Base-by-base conservation (phyloP, 352 stramenopile genomes). In the Phytophthora capsici region DNA sequence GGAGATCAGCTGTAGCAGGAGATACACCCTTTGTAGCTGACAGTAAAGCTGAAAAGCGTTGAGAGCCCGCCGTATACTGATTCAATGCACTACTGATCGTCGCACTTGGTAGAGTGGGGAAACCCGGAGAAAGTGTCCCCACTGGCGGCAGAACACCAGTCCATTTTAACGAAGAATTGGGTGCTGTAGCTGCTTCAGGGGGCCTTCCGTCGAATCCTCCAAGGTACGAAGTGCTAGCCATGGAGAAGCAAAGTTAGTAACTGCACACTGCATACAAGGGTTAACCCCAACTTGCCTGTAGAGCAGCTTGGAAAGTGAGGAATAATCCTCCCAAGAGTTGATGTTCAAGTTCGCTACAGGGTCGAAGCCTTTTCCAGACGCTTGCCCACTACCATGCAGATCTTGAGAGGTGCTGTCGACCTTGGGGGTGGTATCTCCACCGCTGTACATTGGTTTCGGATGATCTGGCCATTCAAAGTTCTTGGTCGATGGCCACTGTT, bases 261-360 rank as follows among this genome's bases (percentile, higher is more conserved):
- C 1, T 14, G 28, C 7, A 14, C 10, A 34, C n/a, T 14, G 28
- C 13, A 34, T 34, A 12, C 9, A 34, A 14, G 9, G 28, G 8
- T 13, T 34, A 14, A 34, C 28, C 8, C 2, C 17, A 20, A 43
- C 41, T 46, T 49, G 87, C 82, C 78, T 91, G 67, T 89, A 84
- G 66, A 92, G 84, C 52, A 90, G 69, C 60, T 81, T 88, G 9
- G 84, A 92, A 45, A 92, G 32, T 19, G 73, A 80, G n/a, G 84
- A 87, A 48, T 89, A 92, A n/a, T 79, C 80, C 57, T 91, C 81
- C 83, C 83, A 91, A 1, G 75, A 77, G 20, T 63, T 73, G 14
- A 90, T 50, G 22, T 84, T 85, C 48, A 84, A 52, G 40, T 71
- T 84, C 37, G 77, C 74, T 26, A 64, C 57, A 12, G 28, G 28